Evolutionary conservation across 768 basidiomycete species (phyloP).

Genomic region (Sarcomyxa edulis): DNA sequence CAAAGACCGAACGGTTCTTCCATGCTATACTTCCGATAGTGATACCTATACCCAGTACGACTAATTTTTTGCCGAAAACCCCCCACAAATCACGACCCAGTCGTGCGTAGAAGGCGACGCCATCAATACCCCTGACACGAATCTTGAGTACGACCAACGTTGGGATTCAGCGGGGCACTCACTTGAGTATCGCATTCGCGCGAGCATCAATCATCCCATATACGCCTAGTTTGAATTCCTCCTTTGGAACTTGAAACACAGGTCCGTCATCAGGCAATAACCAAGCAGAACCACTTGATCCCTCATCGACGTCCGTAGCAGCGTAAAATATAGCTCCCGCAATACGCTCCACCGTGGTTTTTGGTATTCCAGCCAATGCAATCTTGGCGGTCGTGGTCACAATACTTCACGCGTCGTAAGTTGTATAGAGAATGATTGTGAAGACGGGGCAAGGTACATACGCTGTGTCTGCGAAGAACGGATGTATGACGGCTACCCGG

Average conservation of each 20-base stretch:
- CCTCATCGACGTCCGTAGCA: conserved; percentile 38
- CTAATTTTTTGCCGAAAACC: background rate
- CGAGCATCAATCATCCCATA: conserved; percentile 48
- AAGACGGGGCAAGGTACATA: conserved; percentile 13
- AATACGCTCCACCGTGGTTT: conserved; percentile 40
- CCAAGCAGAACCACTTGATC: conserved; percentile 42
- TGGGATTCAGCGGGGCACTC: conserved; percentile 8
- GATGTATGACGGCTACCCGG: conserved; percentile 42
- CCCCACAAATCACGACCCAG: conserved; percentile 1
- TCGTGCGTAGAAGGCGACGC: background rate
- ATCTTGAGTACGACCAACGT: background rate
- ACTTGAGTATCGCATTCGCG: conserved; percentile 27
- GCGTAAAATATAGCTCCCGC: conserved; percentile 49
- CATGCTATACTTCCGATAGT: background rate
- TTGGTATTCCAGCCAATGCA: conserved; percentile 44
- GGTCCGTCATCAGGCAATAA: conserved; percentile 46
- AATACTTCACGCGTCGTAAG: conserved; percentile 20
- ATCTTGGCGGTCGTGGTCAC: conserved; percentile 31
- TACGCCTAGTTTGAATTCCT: conserved; percentile 44
- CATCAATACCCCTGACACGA: background rate
- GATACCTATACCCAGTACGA: background rate
- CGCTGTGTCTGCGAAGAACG: conserved; percentile 55
- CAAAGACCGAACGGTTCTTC: background rate
- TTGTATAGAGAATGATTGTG: background rate
- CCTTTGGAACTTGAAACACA: conserved; percentile 38